A percentile compares a stretch with the other conserved stretches of the same genome.
Evolutionary conservation across 2,329 filamentous ascomycete species (phyloP).

Genomic region (Colletotrichum agaves): DNA sequence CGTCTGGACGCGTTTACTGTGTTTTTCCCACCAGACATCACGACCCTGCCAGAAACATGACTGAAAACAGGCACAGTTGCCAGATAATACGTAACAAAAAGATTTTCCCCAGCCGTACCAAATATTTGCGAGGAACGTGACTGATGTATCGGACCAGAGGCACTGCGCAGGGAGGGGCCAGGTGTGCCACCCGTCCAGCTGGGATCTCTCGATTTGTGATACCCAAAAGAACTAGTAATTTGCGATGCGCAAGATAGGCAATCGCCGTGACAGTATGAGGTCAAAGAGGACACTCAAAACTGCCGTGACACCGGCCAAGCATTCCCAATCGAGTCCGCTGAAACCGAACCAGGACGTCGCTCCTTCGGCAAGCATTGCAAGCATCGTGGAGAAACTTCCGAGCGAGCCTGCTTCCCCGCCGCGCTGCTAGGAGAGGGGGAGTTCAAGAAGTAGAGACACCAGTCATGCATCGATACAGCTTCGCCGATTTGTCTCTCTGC

Average conservation of each 20-base stretch:
- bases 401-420: conserved; percentile 20
- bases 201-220: neutral
- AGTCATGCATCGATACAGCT: conserved; percentile 22
- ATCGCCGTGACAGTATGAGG: neutral
- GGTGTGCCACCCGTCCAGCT: conserved; percentile 1
- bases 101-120: neutral
- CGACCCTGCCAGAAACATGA: neutral
- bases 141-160: neutral
- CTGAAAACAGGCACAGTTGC: neutral
- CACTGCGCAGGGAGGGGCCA: neutral
- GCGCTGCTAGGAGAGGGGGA: neutral
- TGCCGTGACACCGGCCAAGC: conserved; percentile 34
- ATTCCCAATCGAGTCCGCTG: conserved; percentile 32
- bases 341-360: conserved; percentile 26
- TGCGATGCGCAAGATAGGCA: conserved; percentile 6
- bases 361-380: conserved; percentile 33
- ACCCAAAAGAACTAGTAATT: neutral
- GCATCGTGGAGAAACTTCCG: conserved; percentile 30
- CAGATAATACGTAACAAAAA: neutral
- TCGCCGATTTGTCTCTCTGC: conserved; percentile 28
- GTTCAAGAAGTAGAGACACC: conserved; percentile 4
- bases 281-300: conserved; percentile 21
- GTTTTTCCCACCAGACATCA: neutral
- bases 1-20: conserved; percentile 11
- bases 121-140: neutral